Conservation (phyloP, 176 grass and related monocot species). For the Eragrostis curvula region DNA sequence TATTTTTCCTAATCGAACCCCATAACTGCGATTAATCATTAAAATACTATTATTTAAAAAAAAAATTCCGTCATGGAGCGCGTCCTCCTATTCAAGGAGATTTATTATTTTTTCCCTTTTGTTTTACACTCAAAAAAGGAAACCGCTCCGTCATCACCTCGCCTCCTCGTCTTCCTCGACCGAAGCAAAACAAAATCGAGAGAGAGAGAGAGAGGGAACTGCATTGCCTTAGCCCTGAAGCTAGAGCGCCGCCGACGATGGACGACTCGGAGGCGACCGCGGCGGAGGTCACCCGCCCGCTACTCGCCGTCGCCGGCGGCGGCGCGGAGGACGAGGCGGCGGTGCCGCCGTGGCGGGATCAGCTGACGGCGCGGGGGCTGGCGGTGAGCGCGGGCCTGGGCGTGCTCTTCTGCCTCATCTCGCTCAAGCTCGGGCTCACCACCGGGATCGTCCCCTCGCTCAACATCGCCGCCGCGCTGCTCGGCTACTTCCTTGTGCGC, state of each 20-base stretch:
- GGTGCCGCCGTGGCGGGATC: slow-evolving; percentile 63
- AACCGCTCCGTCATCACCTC: too few species aligned
- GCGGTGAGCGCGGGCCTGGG: slow-evolving; percentile 59
- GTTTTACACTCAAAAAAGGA: too few species aligned
- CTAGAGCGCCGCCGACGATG: slow-evolving; percentile 27
- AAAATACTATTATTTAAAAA: too few species aligned
- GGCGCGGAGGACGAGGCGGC: background rate
- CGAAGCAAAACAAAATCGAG: too few species aligned
- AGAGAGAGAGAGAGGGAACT: too few species aligned
- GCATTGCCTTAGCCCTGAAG: background rate
- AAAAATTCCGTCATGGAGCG: too few species aligned
- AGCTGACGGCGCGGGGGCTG: slow-evolving; percentile 68
- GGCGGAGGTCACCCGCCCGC: slow-evolving; percentile 46
- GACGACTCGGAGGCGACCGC: slow-evolving; percentile 52
- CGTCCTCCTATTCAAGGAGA: too few species aligned
- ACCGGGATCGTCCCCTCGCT: slow-evolving; percentile 85
- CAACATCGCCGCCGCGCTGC: slow-evolving; percentile 85
- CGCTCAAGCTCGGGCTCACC: slow-evolving; percentile 95
- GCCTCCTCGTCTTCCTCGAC: too few species aligned
- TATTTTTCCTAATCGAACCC: too few species aligned
- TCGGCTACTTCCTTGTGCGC: slow-evolving; percentile 27
- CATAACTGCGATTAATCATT: too few species aligned
- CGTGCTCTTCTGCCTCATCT: slow-evolving; percentile 73
- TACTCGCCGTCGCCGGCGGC: slow-evolving; percentile 34
- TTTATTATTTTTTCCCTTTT: too few species aligned